phyloP scores from a whole-genome alignment of 2,329 filamentous ascomycete species.

The Alternaria sp. region DNA sequence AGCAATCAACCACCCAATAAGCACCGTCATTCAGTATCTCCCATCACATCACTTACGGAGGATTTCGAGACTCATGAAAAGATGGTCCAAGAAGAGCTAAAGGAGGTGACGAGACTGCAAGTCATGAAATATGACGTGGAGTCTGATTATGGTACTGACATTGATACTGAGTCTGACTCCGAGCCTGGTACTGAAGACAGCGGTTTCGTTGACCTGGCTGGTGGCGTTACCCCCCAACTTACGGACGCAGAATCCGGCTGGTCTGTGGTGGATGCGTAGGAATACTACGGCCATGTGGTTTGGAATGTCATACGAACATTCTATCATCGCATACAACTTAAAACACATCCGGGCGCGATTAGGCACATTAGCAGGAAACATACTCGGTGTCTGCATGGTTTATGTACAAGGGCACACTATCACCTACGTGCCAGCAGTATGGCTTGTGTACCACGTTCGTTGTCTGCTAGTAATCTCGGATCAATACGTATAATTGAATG shows the following conservation, averaged over 20 bases:
- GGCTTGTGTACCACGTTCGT: background rate
- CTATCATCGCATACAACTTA: background rate
- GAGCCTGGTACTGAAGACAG: slow-evolving; percentile 2
- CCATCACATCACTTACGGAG: background rate
- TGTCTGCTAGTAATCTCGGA: background rate
- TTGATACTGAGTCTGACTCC: slow-evolving; percentile 6
- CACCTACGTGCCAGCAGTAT: background rate
- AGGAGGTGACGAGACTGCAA: background rate
- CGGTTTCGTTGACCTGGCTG: slow-evolving; percentile 10
- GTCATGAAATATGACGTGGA: background rate
- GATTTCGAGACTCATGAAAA: background rate
- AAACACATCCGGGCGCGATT: background rate
- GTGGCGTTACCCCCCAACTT: slow-evolving; percentile 10
- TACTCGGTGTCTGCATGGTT: background rate
- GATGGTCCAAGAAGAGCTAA: background rate
- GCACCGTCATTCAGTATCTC: background rate
- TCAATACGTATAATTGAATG: background rate
- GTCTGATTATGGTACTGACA: background rate
- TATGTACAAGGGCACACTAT: background rate
- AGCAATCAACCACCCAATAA: too few species aligned
- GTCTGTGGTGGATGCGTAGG: slow-evolving; percentile 13
- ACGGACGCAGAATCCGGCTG: slow-evolving; percentile 14
- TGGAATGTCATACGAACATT: background rate
- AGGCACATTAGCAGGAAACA: background rate
- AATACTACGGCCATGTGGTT: background rate